Base-by-base conservation (phyloP, 345 rosid genomes). In the Excoecaria cochinchinensis region DNA sequence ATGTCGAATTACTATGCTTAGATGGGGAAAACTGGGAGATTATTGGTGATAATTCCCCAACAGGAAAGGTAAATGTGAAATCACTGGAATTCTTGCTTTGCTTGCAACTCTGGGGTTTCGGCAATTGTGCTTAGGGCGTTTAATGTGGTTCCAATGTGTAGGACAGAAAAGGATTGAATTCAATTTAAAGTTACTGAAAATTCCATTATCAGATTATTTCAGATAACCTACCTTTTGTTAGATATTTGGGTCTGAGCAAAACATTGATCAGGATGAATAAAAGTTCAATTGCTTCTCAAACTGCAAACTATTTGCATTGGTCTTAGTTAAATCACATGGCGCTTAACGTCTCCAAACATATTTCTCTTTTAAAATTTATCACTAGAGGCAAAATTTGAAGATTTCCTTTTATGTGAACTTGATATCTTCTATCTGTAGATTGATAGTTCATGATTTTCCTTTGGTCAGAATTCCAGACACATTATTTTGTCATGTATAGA, bases 11-110 rank as follows among this genome's bases (percentile, higher is more conserved):
- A 70, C 82, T 86, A 66, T 81, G 86, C 86, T 80, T 85, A 82
- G 87, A 84, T 61, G 73, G 85, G 74, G 87, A 84, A 77, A 82
- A 84, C 79, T 80, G 84, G 85, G 89, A 87, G 81, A 85, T 78
- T n/a, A 71, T 74, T 51, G 74, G 76, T 62, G 85, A 81, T 57
- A 80, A 67, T 74, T 84, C 85, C 78, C 69, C 80, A 69, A 78
- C 51, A 24, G 85, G 82, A 58, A 82, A 79, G 82, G 94, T 87
- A 80, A 76, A 36, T 58, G 66, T 19, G 73, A 78, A 68, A 75
- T 10, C 17, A 46, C 38, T 44, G 48, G 61, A 69, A 53, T 31
- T 21, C 39, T 72, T 63, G 5, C 10, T 22, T 74, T 25, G 71
- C 13, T 48, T 61, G 36, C 69, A 74, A 15, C 6, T 46, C 0